A percentile compares a stretch with the other conserved stretches of the same genome.
These are phyloP conservation scores for Talaromyces sp. DNA, from an alignment of 2,329 filamentous ascomycete genomes.

Conservation along the genomic window DNA sequence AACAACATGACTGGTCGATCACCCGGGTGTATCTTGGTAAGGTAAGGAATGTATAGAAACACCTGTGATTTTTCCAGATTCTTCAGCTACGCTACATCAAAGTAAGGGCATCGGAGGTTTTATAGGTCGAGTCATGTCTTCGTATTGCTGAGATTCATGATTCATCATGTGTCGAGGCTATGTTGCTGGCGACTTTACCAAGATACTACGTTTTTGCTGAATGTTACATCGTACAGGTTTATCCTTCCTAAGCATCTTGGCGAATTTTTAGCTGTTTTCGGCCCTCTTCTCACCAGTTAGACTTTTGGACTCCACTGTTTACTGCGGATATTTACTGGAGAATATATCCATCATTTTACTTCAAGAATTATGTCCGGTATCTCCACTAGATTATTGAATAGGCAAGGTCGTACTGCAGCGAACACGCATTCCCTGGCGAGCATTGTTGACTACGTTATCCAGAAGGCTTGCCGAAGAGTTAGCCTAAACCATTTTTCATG, in stretches of 20 bases:
- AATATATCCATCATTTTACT: neutral
- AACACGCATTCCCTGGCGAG: neutral
- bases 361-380: neutral
- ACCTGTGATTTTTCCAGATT: neutral
- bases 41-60: neutral
- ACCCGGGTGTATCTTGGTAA: neutral
- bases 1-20: slow-evolving; percentile 3
- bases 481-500: neutral
- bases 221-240: slow-evolving; percentile 6
- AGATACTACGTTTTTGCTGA: slow-evolving; percentile 2
- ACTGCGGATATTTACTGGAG: neutral
- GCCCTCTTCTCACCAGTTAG: neutral
- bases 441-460: neutral
- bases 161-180: neutral
- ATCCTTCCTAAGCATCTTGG: neutral
- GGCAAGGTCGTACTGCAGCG: neutral
- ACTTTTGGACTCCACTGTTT: neutral
- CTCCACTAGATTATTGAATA: neutral
- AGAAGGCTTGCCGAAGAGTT: neutral
- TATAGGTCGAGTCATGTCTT: neutral
- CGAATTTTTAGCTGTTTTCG: neutral
- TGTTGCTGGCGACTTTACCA: neutral
- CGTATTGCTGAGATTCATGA: neutral
- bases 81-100: neutral
- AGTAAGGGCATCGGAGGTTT: neutral